Base-by-base conservation (phyloP, 768 basidiomycete species). In the Suillus subluteus region DNA sequence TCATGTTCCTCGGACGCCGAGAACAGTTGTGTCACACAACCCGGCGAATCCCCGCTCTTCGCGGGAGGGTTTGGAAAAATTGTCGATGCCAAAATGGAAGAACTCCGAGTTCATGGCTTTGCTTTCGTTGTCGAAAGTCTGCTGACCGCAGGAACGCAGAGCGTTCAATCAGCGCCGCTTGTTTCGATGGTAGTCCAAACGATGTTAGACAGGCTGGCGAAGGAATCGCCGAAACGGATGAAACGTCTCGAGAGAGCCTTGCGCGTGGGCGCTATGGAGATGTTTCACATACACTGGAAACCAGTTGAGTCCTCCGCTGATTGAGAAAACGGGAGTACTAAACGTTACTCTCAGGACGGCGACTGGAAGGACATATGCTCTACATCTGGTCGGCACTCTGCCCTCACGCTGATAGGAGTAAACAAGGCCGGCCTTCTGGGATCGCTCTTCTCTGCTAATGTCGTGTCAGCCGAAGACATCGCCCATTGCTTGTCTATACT, bases 351-450 rank as follows among this genome's bases (percentile, higher is more conserved):
- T 30, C 43, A 77, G 76, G 52, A 67, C 38, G 71, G 70, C n/a
- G 40, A 66, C 41, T 68, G 67, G 65, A 50, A 11, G 23, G 56
- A 35, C 3, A 63, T 40, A 37, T 21, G 66, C 13, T 52, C 69
- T 12, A 62, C 65, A 16, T 46, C 30, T 6, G 4, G 9, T 12
- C n/a, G 62, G 18, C 58, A 64, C n/a, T 46, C 48, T 41, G 58
- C 69, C 41, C 62, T 70, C 46, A 70, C 65, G 0, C 66, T 72
- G 18, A 59, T 66, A 30, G 71, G 73, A 7, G 64, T 78, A 30
- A 75, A 79, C 46, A 71, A 77, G 35, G 75, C 79, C 12, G 73
- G 72, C 23, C 69, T 81, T 58, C 61, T 79, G 35, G 80, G 80
- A 6, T 71, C 77, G 23, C 64, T 81, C 46, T 81, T 74, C 63